Conservation (phyloP, 257 asterid species). For the Nyctanthes arbortristis region DNA sequence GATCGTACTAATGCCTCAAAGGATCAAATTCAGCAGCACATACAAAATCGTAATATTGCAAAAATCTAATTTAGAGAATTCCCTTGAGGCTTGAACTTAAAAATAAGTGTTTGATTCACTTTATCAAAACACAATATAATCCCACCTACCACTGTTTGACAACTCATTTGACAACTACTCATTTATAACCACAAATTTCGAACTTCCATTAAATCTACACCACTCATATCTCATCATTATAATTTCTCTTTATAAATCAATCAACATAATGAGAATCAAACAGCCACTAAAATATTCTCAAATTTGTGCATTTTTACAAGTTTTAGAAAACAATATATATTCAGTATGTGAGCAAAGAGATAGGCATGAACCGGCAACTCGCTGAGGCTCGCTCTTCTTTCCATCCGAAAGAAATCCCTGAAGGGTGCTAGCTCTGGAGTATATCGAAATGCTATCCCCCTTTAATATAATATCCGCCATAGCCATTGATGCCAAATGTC, state of each 20-base stretch:
- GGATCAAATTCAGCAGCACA: background rate
- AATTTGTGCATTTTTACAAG: background rate
- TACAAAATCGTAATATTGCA: constrained; percentile 18
- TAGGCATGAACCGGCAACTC: constrained; percentile 78
- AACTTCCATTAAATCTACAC: too few relatives aligned
- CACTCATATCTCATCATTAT: too few relatives aligned
- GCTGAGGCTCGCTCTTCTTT: constrained; percentile 77
- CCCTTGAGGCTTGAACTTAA: constrained; percentile 3
- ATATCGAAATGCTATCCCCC: constrained; percentile 87
- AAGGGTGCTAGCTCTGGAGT: constrained; percentile 96
- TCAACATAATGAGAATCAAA: too few relatives aligned
- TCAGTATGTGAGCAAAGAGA: constrained; percentile 19
- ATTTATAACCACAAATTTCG: too few relatives aligned
- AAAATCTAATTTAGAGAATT: background rate
- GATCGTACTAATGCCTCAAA: constrained; percentile 16
- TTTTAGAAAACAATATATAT: constrained; percentile 1
- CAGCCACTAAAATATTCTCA: constrained; percentile 20
- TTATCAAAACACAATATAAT: too few relatives aligned
- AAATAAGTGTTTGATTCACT: too few relatives aligned
- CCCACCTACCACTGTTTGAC: too few relatives aligned
- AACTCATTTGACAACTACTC: too few relatives aligned
- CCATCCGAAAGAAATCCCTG: constrained; percentile 98
- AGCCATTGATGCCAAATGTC: constrained; percentile 94
- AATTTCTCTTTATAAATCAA: too few relatives aligned
- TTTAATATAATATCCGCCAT: constrained; percentile 83